Evolutionary conservation across 2,329 filamentous ascomycete species (phyloP).

Genomic region (Rutstroemia sp.): DNA sequence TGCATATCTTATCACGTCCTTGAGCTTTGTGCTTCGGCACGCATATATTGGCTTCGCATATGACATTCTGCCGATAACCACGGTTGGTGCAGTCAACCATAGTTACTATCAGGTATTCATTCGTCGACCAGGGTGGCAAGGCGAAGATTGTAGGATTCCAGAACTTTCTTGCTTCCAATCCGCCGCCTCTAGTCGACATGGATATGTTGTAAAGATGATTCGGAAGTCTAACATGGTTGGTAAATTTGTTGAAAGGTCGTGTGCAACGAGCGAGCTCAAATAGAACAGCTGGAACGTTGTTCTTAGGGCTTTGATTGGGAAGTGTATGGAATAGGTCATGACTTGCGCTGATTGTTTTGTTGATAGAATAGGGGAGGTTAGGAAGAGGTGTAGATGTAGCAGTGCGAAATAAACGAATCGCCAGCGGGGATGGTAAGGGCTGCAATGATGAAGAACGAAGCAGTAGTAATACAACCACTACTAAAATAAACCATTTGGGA

Average conservation of each 20-base stretch:
- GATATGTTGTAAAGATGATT: constrained; percentile 32
- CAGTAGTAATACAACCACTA: constrained; percentile 9
- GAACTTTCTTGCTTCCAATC: constrained; percentile 26
- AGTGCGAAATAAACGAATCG: background rate
- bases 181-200: constrained; percentile 21
- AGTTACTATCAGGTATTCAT: constrained; percentile 32
- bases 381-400: background rate
- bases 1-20: constrained; percentile 26
- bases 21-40: constrained; percentile 13
- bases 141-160: constrained; percentile 35
- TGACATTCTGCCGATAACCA: constrained; percentile 31
- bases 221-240: constrained; percentile 30
- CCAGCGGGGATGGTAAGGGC: no score
- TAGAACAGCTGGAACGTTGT: constrained; percentile 9
- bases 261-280: constrained; percentile 13
- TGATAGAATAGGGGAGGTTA: constrained; percentile 8
- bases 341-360: background rate
- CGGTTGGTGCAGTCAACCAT: constrained; percentile 30
- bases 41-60: constrained; percentile 35
- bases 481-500: constrained; percentile 13
- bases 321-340: background rate
- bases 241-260: constrained; percentile 26
- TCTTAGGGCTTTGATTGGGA: background rate
- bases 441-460: constrained; percentile 1
- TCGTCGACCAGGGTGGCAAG: constrained; percentile 32